These are phyloP conservation scores for Aspergillus uvarum DNA, from an alignment of 2,329 filamentous ascomycete species.

Conservation along the genomic window DNA sequence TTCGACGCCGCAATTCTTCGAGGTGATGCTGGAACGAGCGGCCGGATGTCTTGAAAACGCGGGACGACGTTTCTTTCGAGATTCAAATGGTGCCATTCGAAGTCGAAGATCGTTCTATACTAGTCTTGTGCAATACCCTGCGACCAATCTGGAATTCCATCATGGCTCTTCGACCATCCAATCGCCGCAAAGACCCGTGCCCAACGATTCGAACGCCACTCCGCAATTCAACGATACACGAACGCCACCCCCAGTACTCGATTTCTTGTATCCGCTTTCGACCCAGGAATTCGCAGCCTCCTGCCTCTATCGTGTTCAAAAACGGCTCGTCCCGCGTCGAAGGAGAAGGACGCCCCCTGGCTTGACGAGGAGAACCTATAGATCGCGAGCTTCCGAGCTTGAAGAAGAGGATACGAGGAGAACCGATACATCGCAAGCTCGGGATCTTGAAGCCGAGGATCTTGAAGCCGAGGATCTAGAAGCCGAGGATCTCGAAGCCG, in stretches of 20 bases:
- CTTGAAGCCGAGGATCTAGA: no score
- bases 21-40: conserved; percentile 55
- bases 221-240: conserved; percentile 20
- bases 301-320: conserved; percentile 26
- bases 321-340: conserved; percentile 25
- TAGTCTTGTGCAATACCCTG: conserved; percentile 38
- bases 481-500: no score
- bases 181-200: conserved; percentile 19
- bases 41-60: conserved; percentile 51
- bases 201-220: conserved; percentile 15
- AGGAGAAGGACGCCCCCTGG: conserved; percentile 25
- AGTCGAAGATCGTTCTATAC: conserved; percentile 36
- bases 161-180: conserved; percentile 33
- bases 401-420: conserved; percentile 16
- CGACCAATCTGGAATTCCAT: conserved; percentile 28
- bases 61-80: conserved; percentile 47
- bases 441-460: no score
- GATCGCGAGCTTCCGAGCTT: conserved; percentile 22
- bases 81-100: conserved; percentile 41
- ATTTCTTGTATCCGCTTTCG: conserved; percentile 42
- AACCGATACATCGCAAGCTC: conserved; percentile 18
- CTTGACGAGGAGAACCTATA: conserved; percentile 27
- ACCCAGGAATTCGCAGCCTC: conserved; percentile 26
- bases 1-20: conserved; percentile 28
- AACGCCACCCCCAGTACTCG: conserved; percentile 29